These are phyloP conservation scores for Dillenia suffruticosa DNA, from an alignment of 164 flowering plant genomes.

Conservation along the genomic window DNA sequence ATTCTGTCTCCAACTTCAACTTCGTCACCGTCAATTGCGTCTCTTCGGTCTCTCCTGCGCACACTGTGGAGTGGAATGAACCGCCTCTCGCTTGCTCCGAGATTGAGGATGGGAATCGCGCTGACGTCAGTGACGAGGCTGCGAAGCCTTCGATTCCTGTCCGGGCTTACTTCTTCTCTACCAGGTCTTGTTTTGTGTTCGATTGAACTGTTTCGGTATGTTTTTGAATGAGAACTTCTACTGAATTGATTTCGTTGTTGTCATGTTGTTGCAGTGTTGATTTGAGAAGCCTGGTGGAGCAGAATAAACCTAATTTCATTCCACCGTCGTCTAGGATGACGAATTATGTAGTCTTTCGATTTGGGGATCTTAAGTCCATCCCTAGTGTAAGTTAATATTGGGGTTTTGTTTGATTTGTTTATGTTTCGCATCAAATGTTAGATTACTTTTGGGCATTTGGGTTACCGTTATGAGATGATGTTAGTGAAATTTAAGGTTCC, in stretches of 20 bases:
- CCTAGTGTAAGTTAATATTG: slow-evolving; percentile 18
- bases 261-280: slow-evolving; percentile 58
- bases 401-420: background rate
- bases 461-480: too few relatives aligned
- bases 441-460: too few relatives aligned
- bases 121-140: slow-evolving; percentile 20
- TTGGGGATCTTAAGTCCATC: slow-evolving; percentile 36
- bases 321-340: slow-evolving; percentile 83
- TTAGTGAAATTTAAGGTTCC: too few relatives aligned
- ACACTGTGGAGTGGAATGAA: slow-evolving; percentile 35
- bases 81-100: slow-evolving; percentile 37
- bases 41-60: slow-evolving; percentile 24
- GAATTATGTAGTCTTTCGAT: slow-evolving; percentile 71
- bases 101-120: slow-evolving; percentile 17
- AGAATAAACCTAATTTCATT: slow-evolving; percentile 64
- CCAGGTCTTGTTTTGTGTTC: slow-evolving; percentile 44
- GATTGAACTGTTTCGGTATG: too few relatives aligned
- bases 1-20: background rate
- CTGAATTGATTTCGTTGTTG: background rate
- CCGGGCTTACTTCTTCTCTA: slow-evolving; percentile 76
- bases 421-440: too few relatives aligned
- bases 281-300: slow-evolving; percentile 68
- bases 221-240: background rate
- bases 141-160: slow-evolving; percentile 53
- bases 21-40: slow-evolving; percentile 16